Percentiles rank a stretch among this genome's conserved stretches.
Evolutionary conservation across 2,329 filamentous ascomycete genomes (phyloP).

Genomic region (Claviceps pazoutovae): DNA sequence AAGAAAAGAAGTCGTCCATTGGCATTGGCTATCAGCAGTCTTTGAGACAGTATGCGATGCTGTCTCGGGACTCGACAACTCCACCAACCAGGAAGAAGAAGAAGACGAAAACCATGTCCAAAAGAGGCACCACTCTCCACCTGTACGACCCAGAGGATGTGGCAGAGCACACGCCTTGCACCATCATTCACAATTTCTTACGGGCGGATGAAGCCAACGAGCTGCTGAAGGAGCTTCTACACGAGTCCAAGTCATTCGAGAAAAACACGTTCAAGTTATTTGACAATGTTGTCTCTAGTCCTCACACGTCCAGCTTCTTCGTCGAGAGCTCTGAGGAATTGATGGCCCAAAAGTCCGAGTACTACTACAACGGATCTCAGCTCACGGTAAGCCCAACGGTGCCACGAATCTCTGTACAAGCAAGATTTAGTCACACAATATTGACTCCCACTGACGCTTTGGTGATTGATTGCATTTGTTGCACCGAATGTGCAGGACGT

Average conservation of each 20-base stretch:
- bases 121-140: constrained; percentile 70
- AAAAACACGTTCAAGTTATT: constrained; percentile 72
- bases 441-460: background rate
- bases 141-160: constrained; percentile 73
- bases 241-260: constrained; percentile 57
- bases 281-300: constrained; percentile 71
- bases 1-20: constrained; percentile 19
- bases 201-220: constrained; percentile 55
- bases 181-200: constrained; percentile 84
- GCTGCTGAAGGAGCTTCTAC: constrained; percentile 61
- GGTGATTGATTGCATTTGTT: background rate
- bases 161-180: constrained; percentile 73
- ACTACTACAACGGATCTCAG: constrained; percentile 69
- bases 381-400: constrained; percentile 35
- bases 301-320: constrained; percentile 74
- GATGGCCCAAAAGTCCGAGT: constrained; percentile 58
- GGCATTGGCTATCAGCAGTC: constrained; percentile 48
- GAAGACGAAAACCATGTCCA: constrained; percentile 45
- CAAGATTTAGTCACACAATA: no score
- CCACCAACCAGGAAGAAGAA: constrained; percentile 28
- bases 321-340: constrained; percentile 62
- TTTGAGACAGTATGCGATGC: constrained; percentile 35
- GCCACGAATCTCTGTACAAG: no score
- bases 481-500: constrained; percentile 44
- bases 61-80: constrained; percentile 4